These are phyloP conservation scores for Cyberlindnera lachancei DNA, from an alignment of 805 yeast genomes.

Conservation along the genomic window DNA sequence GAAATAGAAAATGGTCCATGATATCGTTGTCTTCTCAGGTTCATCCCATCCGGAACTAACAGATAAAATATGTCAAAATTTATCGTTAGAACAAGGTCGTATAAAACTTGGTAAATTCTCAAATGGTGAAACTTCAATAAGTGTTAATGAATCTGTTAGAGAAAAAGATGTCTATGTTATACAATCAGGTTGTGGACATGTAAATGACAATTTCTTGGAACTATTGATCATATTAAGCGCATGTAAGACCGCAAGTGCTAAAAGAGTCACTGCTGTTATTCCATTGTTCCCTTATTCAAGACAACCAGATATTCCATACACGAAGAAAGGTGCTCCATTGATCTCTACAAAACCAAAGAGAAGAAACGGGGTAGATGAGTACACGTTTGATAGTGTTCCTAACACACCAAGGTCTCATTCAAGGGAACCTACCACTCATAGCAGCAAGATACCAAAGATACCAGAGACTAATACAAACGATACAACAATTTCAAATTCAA, in stretches of 20 bases:
- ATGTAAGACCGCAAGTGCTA: constrained; percentile 96
- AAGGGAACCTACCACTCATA: not conserved
- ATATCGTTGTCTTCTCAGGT: constrained; percentile 85
- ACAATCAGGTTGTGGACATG: constrained; percentile 77
- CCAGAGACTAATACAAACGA: constrained; percentile 23
- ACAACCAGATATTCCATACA: constrained; percentile 89
- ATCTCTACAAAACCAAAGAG: constrained; percentile 29
- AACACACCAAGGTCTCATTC: constrained; percentile 35
- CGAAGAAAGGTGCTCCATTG: constrained; percentile 68
- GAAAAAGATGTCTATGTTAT: constrained; percentile 96
- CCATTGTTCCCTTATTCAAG: constrained; percentile 95
- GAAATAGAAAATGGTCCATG: constrained; percentile 43
- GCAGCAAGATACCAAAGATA: constrained; percentile 24
- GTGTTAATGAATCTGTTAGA: constrained; percentile 80
- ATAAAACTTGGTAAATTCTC: constrained; percentile 62
- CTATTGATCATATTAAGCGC: constrained; percentile 86
- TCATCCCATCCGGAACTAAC: constrained; percentile 80
- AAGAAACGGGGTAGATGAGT: no score
- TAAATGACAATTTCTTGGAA: constrained; percentile 94
- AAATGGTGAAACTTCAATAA: constrained; percentile 92
- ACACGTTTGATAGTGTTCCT: constrained; percentile 43
- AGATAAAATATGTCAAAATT: constrained; percentile 62
- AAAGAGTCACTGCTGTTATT: constrained; percentile 88
- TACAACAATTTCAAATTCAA: constrained; percentile 30
- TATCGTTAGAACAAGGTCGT: constrained; percentile 67